A percentile compares a stretch with the other conserved stretches of the same genome.
phyloP scores from a whole-genome alignment of 2,329 filamentous ascomycete genomes.

The Hypoxylon sp. region DNA sequence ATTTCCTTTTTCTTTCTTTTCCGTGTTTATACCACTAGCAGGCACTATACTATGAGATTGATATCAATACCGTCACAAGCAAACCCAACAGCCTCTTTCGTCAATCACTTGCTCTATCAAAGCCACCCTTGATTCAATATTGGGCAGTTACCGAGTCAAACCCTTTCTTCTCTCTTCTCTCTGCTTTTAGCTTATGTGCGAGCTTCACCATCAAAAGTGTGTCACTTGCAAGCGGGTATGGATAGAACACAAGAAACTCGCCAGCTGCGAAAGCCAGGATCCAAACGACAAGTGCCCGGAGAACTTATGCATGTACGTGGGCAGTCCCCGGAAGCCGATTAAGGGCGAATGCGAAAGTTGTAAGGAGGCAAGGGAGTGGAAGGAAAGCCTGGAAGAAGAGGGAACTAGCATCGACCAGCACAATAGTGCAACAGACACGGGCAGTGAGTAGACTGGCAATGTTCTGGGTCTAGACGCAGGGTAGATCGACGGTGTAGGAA shows the following conservation, averaged over 20 bases:
- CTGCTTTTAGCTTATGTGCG: conserved; percentile 53
- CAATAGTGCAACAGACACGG: not conserved
- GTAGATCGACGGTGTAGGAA: not conserved
- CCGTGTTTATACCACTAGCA: not conserved
- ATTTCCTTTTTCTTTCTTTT: not conserved
- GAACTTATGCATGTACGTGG: conserved; percentile 58
- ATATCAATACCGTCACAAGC: not conserved
- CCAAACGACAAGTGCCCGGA: conserved; percentile 52
- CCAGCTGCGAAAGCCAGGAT: conserved; percentile 57
- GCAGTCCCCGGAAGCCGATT: conserved; percentile 53
- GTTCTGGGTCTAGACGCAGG: not conserved
- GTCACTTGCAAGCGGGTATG: conserved; percentile 53
- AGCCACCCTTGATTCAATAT: not conserved
- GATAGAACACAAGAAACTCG: conserved; percentile 55
- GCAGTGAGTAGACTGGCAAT: not conserved
- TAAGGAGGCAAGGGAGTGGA: conserved; percentile 49
- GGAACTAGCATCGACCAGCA: not conserved
- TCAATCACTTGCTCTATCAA: not conserved
- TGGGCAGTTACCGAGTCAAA: not conserved
- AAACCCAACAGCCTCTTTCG: not conserved
- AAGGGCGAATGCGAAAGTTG: conserved; percentile 55
- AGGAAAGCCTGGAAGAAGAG: conserved; percentile 50
- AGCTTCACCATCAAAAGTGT: conserved; percentile 56
- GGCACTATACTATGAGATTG: not conserved
- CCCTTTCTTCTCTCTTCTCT: not conserved